Percentiles rank a stretch among this genome's conserved stretches.
phyloP scores from a whole-genome alignment of 1,284 basidiomycete genomes.

The Pascua sp. region DNA sequence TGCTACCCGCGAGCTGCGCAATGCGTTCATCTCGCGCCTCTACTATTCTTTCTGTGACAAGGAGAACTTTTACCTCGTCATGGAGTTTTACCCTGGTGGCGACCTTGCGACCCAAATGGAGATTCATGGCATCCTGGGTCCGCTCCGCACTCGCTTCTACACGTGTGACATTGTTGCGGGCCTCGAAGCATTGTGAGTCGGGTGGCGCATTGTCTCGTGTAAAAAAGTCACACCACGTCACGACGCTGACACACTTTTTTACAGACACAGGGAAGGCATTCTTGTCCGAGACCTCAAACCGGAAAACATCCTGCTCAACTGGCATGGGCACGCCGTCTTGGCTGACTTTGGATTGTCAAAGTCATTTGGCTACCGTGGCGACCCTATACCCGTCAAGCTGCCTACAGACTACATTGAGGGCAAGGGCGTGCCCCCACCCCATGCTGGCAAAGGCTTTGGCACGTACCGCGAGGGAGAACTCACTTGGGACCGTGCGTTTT shows the following conservation, averaged over 20 bases:
- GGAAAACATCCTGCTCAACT: constrained; percentile 90
- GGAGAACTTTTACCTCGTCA: constrained; percentile 72
- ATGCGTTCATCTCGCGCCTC: constrained; percentile 89
- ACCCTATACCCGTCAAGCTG: constrained; percentile 33
- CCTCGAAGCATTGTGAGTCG: constrained; percentile 68
- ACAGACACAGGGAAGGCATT: constrained; percentile 50
- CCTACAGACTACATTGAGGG: constrained; percentile 21
- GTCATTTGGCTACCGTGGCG: constrained; percentile 40
- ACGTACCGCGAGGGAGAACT: constrained; percentile 21
- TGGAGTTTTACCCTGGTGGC: constrained; percentile 90
- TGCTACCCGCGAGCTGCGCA: constrained; percentile 60
- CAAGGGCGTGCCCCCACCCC: constrained; percentile 16
- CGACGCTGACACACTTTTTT: neutral
- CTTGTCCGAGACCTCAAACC: constrained; percentile 52
- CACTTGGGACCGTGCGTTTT: constrained; percentile 23
- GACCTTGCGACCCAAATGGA: constrained; percentile 95
- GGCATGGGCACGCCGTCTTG: constrained; percentile 88
- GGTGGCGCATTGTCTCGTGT: neutral
- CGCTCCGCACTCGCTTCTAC: constrained; percentile 90
- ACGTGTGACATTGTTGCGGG: constrained; percentile 94
- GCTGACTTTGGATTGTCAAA: constrained; percentile 78
- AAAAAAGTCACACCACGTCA: neutral
- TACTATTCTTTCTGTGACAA: constrained; percentile 96
- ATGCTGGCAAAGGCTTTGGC: constrained; percentile 22
- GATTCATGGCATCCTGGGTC: constrained; percentile 84